Evolutionary conservation across 805 yeast species (phyloP), one percentile per base, ranked within the genome.

Genomic region (Pichia gijzeniarum): DNA sequence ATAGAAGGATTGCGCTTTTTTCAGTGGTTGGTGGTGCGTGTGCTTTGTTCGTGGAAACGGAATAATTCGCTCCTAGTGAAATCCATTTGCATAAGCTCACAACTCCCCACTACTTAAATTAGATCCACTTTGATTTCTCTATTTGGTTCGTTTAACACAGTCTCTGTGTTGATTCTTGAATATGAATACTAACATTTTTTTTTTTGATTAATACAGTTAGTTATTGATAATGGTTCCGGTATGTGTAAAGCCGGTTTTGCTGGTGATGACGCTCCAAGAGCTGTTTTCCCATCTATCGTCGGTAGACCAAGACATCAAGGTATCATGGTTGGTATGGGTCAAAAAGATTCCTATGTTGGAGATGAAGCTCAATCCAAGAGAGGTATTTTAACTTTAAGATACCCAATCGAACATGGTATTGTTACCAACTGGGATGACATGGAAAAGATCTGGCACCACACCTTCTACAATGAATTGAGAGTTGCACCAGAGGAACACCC

Each of bases 221-320:
- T 91, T 77, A 91, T 91, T 76, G 99, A 91, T 73, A 91, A 91
- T 77, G 99, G 99, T 79, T 93, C 99, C 69, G 99, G 99, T 82
- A 93, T 93, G 98, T 93, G 99, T 84, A 93, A 93, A 73, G 99
- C 99, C 91, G 99, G 99, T 76, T 93, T 90, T 71, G 98, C 99
- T 82, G 99, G 99, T 79, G 98, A 93, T 70, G 99, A 93, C 78
- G 98, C 98, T 57, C 99, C 99, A 70, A 86, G 97, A 74, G 98
- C 99, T 65, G 99, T 93, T 62, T 93, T 93, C 91, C 99, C 99
- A 68, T 93, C 98, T 53, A 91, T 93, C 67, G 99, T 91, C 57
- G 99, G 99, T 77, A 93, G 99, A 79, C 98, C 99, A 79, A 90
- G 96, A 82, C 99, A 93, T 73, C 98, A 93, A 74, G 98, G 98